Evolutionary conservation across 306 rosid species (phyloP).

Genomic region (Prunus fruticosa): DNA sequence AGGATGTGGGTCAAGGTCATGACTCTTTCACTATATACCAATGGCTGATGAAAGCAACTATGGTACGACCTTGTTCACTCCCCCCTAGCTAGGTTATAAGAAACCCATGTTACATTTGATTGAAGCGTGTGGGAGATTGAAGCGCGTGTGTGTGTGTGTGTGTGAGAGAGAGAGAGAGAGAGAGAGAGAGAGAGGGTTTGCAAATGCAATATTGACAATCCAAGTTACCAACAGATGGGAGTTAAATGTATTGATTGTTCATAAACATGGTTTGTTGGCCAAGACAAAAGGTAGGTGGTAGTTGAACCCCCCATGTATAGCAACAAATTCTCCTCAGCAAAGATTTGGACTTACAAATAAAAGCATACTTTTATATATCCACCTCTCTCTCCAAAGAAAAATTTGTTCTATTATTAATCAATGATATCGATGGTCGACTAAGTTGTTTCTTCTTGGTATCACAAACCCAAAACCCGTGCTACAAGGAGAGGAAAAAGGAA

Average conservation of each 20-base stretch:
- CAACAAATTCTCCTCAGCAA: conserved; percentile 23
- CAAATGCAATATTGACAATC: neutral
- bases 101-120: neutral
- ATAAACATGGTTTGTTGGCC: conserved; percentile 72
- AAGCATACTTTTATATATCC: neutral
- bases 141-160: no score
- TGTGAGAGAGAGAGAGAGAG: conserved; percentile 15
- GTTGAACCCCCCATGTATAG: conserved; percentile 65
- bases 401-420: neutral
- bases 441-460: neutral
- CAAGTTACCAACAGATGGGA: conserved; percentile 32
- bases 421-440: neutral
- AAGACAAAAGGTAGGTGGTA: conserved; percentile 75
- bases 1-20: neutral
- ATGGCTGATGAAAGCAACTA: neutral
- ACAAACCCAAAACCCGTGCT: neutral
- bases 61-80: neutral
- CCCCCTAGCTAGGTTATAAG: neutral
- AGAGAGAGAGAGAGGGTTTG: conserved; percentile 2
- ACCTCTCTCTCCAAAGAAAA: neutral
- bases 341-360: neutral
- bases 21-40: neutral
- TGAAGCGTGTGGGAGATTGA: conserved; percentile 13
- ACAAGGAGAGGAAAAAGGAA: neutral
- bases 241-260: conserved; percentile 54